Conservation (phyloP, 345 rosid genomes). For the Fremontodendron californicum region DNA sequence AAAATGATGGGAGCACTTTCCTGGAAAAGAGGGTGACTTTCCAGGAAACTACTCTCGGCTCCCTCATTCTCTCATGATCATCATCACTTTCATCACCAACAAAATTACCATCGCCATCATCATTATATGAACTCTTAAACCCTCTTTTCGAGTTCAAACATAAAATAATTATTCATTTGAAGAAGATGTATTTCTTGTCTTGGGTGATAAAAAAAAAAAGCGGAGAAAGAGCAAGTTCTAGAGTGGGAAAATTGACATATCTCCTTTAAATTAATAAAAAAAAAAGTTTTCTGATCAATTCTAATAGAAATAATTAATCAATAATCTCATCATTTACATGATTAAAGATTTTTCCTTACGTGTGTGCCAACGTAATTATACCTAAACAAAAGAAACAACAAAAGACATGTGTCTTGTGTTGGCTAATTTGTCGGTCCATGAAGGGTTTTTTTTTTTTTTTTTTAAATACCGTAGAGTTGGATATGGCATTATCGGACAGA, state of each 20-base stretch:
- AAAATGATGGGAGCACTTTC: constrained; percentile 52
- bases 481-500: constrained; percentile 13
- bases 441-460: constrained; percentile 1
- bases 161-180: constrained; percentile 1
- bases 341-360: constrained; percentile 45
- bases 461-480: background rate
- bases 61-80: constrained; percentile 10
- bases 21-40: constrained; percentile 38
- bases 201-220: background rate
- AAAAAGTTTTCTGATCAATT: constrained; percentile 11
- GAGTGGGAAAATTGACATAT: constrained; percentile 6
- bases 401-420: constrained; percentile 53
- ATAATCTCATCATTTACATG: constrained; percentile 27
- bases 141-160: constrained; percentile 13
- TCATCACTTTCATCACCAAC: constrained; percentile 25
- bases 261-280: background rate
- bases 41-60: constrained; percentile 32
- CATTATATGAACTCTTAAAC: constrained; percentile 16
- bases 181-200: background rate
- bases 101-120: constrained; percentile 5
- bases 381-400: constrained; percentile 18
- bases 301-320: background rate
- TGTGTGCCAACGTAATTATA: constrained; percentile 45
- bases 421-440: constrained; percentile 56
- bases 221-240: background rate